Conservation (phyloP, 2,329 filamentous ascomycete species). For the Cercospora janseana region DNA sequence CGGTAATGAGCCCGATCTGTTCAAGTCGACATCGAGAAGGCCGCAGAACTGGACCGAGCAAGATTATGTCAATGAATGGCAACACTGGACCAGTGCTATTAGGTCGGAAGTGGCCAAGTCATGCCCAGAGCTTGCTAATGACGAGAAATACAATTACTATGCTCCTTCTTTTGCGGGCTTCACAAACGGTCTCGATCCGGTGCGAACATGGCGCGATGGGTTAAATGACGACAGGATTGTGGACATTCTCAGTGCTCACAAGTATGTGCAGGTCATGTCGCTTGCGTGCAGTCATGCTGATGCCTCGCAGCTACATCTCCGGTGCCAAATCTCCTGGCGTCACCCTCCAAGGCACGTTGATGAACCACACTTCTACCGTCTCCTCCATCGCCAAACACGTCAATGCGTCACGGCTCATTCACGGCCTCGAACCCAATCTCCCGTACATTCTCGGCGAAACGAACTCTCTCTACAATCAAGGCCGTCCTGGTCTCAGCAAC, state of each 20-base stretch:
- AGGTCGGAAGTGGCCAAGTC: constrained; percentile 45
- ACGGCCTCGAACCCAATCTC: constrained; percentile 36
- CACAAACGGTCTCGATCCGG: constrained; percentile 52
- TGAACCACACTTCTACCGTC: constrained; percentile 60
- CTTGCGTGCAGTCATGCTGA: constrained; percentile 9
- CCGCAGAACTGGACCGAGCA: constrained; percentile 54
- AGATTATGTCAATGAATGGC: constrained; percentile 58
- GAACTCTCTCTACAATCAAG: constrained; percentile 63
- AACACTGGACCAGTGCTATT: constrained; percentile 55
- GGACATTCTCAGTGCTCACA: constrained; percentile 58
- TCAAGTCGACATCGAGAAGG: constrained; percentile 52
- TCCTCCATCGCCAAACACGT: constrained; percentile 51
- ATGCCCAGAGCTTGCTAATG: constrained; percentile 51
- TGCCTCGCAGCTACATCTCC: constrained; percentile 56
- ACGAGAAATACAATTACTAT: constrained; percentile 51
- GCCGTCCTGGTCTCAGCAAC: constrained; percentile 61
- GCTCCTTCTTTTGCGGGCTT: constrained; percentile 60
- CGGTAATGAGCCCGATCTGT: constrained; percentile 65
- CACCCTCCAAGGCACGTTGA: constrained; percentile 60
- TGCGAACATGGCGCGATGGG: constrained; percentile 54
- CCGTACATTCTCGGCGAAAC: constrained; percentile 61
- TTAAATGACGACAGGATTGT: constrained; percentile 52
- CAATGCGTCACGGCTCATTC: constrained; percentile 44
- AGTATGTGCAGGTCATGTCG: constrained; percentile 42
- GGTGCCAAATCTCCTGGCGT: constrained; percentile 60